Conservation (phyloP, 441 rosid species). For the Pelargonium citronellum region DNA sequence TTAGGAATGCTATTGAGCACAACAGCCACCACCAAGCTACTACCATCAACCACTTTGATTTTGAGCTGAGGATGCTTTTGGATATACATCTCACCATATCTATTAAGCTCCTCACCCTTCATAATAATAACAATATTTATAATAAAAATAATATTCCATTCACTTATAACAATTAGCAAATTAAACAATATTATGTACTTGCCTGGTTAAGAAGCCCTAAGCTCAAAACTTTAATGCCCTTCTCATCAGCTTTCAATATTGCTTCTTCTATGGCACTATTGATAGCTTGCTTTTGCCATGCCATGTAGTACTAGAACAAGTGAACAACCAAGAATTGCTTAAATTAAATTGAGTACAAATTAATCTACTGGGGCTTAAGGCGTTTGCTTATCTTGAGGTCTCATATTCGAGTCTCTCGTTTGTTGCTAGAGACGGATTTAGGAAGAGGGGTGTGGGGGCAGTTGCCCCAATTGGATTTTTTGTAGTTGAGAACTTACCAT, state of each 20-base stretch:
- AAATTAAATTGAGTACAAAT: too few relatives aligned
- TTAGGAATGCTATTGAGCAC: constrained; percentile 37
- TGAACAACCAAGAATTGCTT: too few relatives aligned
- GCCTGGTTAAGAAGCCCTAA: constrained; percentile 63
- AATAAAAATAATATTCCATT: too few relatives aligned
- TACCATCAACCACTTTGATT: constrained; percentile 55
- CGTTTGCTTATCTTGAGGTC: too few relatives aligned
- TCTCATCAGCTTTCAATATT: constrained; percentile 45
- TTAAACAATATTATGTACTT: constrained; percentile 7
- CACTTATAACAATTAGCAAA: too few relatives aligned
- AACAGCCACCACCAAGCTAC: constrained; percentile 41
- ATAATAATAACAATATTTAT: not conserved
- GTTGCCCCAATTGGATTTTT: too few relatives aligned
- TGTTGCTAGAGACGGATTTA: too few relatives aligned
- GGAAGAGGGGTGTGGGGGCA: too few relatives aligned
- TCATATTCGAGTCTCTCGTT: too few relatives aligned
- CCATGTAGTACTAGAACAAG: constrained; percentile 17
- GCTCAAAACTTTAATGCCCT: constrained; percentile 43
- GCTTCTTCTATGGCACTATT: constrained; percentile 44
- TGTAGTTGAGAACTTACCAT: too few relatives aligned
- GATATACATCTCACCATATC: constrained; percentile 38
- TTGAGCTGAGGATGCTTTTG: constrained; percentile 39
- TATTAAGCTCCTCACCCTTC: constrained; percentile 42
- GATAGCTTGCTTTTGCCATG: constrained; percentile 27
- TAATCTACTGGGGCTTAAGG: too few relatives aligned